phyloP scores from a whole-genome alignment of 1,139 yeast genomes.

The Magnusiomyces ingens region DNA sequence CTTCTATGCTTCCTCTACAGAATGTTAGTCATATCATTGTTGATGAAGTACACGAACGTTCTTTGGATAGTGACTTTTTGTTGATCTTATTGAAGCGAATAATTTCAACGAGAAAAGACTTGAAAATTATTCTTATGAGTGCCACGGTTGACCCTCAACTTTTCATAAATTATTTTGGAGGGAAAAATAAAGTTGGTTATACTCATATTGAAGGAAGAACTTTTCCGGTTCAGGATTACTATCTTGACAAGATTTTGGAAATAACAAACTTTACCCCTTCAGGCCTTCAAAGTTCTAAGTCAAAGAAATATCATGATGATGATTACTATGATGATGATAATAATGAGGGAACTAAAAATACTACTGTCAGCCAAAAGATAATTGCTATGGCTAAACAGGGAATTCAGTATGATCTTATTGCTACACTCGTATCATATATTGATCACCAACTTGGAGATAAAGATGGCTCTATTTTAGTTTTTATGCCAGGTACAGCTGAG shows the following conservation, averaged over 20 bases:
- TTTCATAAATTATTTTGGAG: slow-evolving; percentile 58
- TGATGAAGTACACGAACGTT: slow-evolving; percentile 95
- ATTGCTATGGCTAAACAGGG: slow-evolving; percentile 33
- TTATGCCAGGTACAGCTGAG: slow-evolving; percentile 88
- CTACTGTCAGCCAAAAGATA: slow-evolving; percentile 32
- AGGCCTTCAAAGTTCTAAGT: slow-evolving; percentile 14
- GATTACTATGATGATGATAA: slow-evolving; percentile 20
- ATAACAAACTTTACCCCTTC: slow-evolving; percentile 37
- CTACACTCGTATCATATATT: slow-evolving; percentile 47
- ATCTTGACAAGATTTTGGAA: slow-evolving; percentile 57
- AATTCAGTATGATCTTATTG: slow-evolving; percentile 67
- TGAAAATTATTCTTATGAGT: slow-evolving; percentile 81
- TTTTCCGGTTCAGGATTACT: slow-evolving; percentile 75
- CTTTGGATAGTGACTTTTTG: slow-evolving; percentile 83
- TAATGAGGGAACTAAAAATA: neutral
- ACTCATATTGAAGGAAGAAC: slow-evolving; percentile 87
- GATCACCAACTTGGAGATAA: slow-evolving; percentile 43
- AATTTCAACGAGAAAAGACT: slow-evolving; percentile 33
- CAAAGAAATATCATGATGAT: slow-evolving; percentile 14
- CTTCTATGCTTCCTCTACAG: slow-evolving; percentile 33
- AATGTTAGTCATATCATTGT: slow-evolving; percentile 63
- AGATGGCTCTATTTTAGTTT: slow-evolving; percentile 72
- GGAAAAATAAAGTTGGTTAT: slow-evolving; percentile 28
- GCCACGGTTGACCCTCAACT: slow-evolving; percentile 81
- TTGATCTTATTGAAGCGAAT: slow-evolving; percentile 67